Conservation (phyloP, 106 monocot genomes). For the Hemerocallis citrina region DNA sequence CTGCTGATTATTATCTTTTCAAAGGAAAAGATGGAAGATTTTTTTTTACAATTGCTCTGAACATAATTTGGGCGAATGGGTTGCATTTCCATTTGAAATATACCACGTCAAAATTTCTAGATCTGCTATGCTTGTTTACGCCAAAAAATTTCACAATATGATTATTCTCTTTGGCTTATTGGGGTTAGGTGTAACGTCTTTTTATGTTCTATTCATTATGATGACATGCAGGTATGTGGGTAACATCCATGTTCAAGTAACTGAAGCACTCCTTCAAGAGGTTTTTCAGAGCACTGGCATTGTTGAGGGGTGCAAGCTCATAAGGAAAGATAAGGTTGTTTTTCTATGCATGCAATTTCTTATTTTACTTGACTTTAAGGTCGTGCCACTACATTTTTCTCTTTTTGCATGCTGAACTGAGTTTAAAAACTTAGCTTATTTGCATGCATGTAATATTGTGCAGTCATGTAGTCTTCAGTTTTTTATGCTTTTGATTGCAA, state of each 20-base stretch:
- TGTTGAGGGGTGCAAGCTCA: constrained; percentile 85
- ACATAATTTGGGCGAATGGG: neutral
- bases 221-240: constrained; percentile 57
- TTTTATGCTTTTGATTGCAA: neutral
- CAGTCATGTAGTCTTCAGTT: neutral
- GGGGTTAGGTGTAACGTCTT: neutral
- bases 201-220: neutral
- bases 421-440: neutral
- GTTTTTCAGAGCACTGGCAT: constrained; percentile 69
- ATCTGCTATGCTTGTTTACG: neutral
- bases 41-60: neutral
- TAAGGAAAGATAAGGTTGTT: constrained; percentile 21
- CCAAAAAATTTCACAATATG: neutral
- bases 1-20: neutral
- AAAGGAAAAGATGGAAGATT: neutral
- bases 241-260: constrained; percentile 73
- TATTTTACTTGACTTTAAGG: neutral
- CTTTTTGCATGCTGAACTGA: neutral
- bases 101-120: no score
- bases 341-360: neutral
- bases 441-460: neutral
- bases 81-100: no score
- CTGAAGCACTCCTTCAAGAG: constrained; percentile 73
- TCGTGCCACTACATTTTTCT: neutral
- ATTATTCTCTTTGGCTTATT: neutral